Evolutionary conservation across 768 basidiomycete species (phyloP).

Genomic region (Thelephora ganbajun): DNA sequence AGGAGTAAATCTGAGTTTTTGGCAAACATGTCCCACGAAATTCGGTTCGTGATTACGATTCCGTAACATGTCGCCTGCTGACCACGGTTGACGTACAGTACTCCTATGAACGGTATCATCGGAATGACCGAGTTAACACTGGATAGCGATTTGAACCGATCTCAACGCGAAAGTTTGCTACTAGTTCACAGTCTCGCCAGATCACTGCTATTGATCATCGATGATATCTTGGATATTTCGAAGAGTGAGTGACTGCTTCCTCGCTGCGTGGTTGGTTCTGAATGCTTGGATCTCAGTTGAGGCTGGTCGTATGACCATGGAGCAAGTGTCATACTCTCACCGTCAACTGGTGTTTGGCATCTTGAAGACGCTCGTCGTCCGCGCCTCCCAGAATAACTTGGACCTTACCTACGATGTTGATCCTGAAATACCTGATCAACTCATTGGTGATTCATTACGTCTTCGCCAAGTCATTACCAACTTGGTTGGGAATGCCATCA

Average conservation of each 20-base stretch:
- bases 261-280: not conserved
- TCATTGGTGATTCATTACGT: conserved; percentile 92
- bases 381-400: conserved; percentile 91
- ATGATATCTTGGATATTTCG: conserved; percentile 98
- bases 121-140: conserved; percentile 99
- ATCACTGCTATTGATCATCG: conserved; percentile 89
- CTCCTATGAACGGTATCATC: conserved; percentile 99
- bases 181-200: conserved; percentile 92
- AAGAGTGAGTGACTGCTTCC: conserved; percentile 59
- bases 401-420: conserved; percentile 96
- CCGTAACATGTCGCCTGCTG: not conserved
- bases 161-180: conserved; percentile 89
- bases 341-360: conserved; percentile 97
- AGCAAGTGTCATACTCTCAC: conserved; percentile 94
- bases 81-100: conserved; percentile 33
- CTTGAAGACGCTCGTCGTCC: conserved; percentile 94
- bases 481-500: conserved; percentile 91
- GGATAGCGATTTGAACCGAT: conserved; percentile 88
- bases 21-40: conserved; percentile 98
- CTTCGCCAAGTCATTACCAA: conserved; percentile 94
- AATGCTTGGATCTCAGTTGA: conserved; percentile 46
- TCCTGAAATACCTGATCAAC: conserved; percentile 88
- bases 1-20: conserved; percentile 94
- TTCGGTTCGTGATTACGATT: conserved; percentile 50
- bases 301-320: conserved; percentile 99